These are phyloP conservation scores for Eimeria acervulina DNA, from an alignment of 169 alveolate species.

Conservation along the genomic window DNA sequence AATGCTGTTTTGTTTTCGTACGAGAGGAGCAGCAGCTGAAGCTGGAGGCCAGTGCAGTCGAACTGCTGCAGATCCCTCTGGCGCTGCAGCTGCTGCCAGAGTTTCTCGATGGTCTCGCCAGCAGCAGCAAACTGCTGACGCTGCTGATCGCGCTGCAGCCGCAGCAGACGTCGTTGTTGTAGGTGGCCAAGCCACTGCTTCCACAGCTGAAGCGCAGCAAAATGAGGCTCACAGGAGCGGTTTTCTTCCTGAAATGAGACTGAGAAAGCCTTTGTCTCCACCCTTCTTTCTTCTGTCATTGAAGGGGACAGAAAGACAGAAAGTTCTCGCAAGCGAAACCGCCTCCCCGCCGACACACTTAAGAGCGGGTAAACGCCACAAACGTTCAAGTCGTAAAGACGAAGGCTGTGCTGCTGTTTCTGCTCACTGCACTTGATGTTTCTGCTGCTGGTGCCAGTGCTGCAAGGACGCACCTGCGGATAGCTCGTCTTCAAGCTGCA, in stretches of 20 bases:
- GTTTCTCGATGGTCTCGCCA: constrained; percentile 25
- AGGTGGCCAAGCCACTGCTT: constrained; percentile 71
- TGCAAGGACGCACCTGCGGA: constrained; percentile 31
- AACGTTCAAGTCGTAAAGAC: neutral
- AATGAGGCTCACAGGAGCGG: neutral
- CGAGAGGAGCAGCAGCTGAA: constrained; percentile 49
- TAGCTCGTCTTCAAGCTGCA: neutral
- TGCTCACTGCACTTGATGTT: neutral
- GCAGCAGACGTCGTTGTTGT: constrained; percentile 69
- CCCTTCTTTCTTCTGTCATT: neutral
- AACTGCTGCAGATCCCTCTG: constrained; percentile 35
- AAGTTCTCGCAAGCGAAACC: neutral
- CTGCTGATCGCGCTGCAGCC: constrained; percentile 77
- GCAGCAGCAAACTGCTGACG: constrained; percentile 65
- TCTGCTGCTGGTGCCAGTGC: neutral
- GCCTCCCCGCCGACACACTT: neutral
- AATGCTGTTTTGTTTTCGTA: neutral
- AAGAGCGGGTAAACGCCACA: neutral
- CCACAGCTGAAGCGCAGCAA: constrained; percentile 72
- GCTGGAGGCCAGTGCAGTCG: constrained; percentile 33
- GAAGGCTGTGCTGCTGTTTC: neutral
- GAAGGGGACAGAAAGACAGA: neutral
- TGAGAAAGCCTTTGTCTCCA: neutral
- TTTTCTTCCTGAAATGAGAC: neutral
- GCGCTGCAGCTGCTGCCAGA: constrained; percentile 65